Conservation (phyloP, 2,329 filamentous ascomycete species). For the Clonostachys rosea region DNA sequence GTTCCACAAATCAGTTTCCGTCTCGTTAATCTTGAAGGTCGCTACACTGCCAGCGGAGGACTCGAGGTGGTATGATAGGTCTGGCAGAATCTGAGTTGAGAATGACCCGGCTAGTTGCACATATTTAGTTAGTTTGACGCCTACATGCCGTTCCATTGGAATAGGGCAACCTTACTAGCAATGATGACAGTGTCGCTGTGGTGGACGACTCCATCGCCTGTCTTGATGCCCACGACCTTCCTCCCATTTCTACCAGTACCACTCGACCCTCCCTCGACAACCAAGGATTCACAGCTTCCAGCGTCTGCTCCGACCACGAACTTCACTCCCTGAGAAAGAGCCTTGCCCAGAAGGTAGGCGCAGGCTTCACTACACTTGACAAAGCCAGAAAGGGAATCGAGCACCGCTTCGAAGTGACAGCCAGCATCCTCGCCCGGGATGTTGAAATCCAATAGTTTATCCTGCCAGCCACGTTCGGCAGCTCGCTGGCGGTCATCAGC, state of each 20-base stretch:
- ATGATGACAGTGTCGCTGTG: background rate
- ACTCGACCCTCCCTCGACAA: background rate
- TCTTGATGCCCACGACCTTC: background rate
- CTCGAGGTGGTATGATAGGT: conserved; percentile 18
- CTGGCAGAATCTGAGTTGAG: conserved; percentile 19
- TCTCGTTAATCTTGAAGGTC: conserved; percentile 16
- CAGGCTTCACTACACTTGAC: conserved; percentile 13
- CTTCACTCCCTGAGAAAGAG: conserved; percentile 12
- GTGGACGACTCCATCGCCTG: background rate
- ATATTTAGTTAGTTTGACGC: too few relatives aligned
- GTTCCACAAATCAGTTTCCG: conserved; percentile 15
- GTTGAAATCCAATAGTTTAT: conserved; percentile 13
- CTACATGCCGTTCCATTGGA: conserved; percentile 5
- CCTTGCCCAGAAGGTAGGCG: conserved; percentile 8
- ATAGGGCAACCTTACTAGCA: background rate
- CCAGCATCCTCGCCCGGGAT: conserved; percentile 7
- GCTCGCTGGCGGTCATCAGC: conserved; percentile 9
- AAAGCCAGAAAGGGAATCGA: conserved; percentile 13
- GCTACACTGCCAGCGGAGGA: conserved; percentile 19
- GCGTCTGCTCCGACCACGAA: conserved; percentile 15
- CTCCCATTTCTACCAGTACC: background rate
- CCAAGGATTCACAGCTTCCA: conserved; percentile 4
- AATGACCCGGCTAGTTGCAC: conserved; percentile 17
- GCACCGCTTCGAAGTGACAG: conserved; percentile 11
- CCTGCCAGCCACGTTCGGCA: conserved; percentile 8